Conservation (phyloP, 306 rosid genomes). For the Mimosa bimucronata region DNA sequence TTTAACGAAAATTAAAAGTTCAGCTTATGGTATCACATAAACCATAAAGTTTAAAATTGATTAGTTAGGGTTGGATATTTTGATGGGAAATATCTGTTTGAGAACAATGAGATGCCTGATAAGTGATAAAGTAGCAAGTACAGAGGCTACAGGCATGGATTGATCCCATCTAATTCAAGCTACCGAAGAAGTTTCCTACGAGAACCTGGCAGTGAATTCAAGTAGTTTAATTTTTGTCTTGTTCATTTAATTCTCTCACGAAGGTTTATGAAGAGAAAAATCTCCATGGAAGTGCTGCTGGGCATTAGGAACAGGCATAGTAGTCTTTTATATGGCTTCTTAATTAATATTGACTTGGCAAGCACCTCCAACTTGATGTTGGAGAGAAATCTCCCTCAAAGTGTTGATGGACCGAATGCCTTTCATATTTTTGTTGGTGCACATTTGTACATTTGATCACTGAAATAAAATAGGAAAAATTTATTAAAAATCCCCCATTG, state of each 20-base stretch:
- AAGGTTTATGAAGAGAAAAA: background rate
- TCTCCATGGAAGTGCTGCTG: background rate
- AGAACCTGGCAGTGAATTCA: too few species aligned
- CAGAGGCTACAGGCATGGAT: too few species aligned
- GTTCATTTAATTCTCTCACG: background rate
- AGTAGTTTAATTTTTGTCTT: background rate
- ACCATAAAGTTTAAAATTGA: background rate
- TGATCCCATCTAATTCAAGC: too few species aligned
- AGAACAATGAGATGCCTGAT: background rate
- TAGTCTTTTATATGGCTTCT: background rate
- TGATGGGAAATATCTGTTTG: background rate
- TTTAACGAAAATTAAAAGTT: background rate
- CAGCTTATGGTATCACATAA: background rate
- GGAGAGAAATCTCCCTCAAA: background rate
- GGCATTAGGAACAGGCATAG: background rate
- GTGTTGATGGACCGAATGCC: background rate
- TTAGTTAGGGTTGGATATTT: background rate
- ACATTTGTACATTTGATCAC: background rate
- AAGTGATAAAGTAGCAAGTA: background rate
- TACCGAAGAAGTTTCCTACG: too few species aligned
- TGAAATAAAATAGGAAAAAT: background rate
- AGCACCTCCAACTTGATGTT: background rate
- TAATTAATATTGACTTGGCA: background rate
- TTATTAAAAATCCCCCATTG: too few species aligned
- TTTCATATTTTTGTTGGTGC: background rate